Percentiles rank a stretch among this genome's conserved stretches.
These are phyloP conservation scores for Jatropha curcas DNA, from an alignment of 345 rosid species.

Conservation along the genomic window DNA sequence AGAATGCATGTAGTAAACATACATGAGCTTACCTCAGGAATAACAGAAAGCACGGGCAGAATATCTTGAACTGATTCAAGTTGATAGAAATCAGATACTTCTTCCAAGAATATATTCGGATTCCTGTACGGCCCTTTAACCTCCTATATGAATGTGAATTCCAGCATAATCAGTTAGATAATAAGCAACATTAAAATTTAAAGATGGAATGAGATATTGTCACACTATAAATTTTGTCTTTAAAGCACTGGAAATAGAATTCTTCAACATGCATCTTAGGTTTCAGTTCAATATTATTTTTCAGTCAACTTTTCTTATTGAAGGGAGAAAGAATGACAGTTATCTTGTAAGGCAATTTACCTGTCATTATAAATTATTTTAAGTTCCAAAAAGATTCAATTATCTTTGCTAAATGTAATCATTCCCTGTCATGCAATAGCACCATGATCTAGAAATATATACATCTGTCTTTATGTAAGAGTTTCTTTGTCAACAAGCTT, in stretches of 20 bases:
- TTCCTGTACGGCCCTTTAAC: conserved; percentile 31
- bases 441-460: not conserved
- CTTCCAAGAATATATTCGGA: conserved; percentile 33
- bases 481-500: not conserved
- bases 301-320: not conserved
- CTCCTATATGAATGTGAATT: conserved; percentile 41
- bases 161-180: not conserved
- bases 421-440: not conserved
- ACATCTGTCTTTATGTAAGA: not conserved
- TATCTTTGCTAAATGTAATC: not conserved
- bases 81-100: conserved; percentile 42
- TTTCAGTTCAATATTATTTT: not conserved
- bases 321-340: not conserved
- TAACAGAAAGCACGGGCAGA: conserved; percentile 61
- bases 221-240: not conserved
- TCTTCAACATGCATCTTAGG: not conserved
- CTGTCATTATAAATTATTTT: not conserved
- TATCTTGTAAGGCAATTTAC: not conserved
- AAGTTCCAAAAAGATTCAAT: not conserved
- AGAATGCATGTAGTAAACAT: not conserved
- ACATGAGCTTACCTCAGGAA: conserved; percentile 59
- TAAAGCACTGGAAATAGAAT: not conserved
- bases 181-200: not conserved
- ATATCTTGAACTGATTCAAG: conserved; percentile 64
- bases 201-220: not conserved